Evolutionary conservation across 169 alveolate species (phyloP).

Genomic region (Cystoisospora suis): DNA sequence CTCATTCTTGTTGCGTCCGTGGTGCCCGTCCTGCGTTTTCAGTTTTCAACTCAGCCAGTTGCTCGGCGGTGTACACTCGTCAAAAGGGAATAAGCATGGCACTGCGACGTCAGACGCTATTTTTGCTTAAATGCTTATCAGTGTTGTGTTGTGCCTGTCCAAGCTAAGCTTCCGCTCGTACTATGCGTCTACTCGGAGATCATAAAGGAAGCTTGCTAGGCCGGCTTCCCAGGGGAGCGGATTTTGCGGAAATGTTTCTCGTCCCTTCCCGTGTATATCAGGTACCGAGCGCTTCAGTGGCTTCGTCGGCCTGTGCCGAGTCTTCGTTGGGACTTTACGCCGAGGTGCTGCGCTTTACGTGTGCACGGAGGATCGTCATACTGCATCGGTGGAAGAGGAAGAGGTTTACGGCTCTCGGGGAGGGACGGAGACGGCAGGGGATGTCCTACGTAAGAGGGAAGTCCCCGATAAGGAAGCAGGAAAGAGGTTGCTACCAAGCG

Average conservation of each 20-base stretch:
- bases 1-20: not conserved
- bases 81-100: too few species aligned
- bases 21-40: not conserved
- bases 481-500: too few species aligned
- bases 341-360: conserved; percentile 77
- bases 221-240: too few species aligned
- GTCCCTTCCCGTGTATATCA: not conserved
- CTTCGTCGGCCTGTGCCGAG: conserved; percentile 81
- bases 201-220: too few species aligned
- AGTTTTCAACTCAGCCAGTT: not conserved
- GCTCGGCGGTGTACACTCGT: not conserved
- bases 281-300: conserved; percentile 80
- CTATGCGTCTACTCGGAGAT: too few species aligned
- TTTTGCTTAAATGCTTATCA: too few species aligned
- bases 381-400: not conserved
- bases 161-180: too few species aligned
- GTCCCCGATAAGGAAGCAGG: too few species aligned
- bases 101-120: too few species aligned
- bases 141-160: too few species aligned
- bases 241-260: too few species aligned
- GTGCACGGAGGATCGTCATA: conserved; percentile 53
- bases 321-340: conserved; percentile 79
- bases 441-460: not conserved
- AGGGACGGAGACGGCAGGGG: not conserved
- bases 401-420: not conserved